Percentiles rank a stretch among this genome's conserved stretches.
Conservation (phyloP, 2,329 filamentous ascomycete species). For the Ceratocystis lukuohia region DNA sequence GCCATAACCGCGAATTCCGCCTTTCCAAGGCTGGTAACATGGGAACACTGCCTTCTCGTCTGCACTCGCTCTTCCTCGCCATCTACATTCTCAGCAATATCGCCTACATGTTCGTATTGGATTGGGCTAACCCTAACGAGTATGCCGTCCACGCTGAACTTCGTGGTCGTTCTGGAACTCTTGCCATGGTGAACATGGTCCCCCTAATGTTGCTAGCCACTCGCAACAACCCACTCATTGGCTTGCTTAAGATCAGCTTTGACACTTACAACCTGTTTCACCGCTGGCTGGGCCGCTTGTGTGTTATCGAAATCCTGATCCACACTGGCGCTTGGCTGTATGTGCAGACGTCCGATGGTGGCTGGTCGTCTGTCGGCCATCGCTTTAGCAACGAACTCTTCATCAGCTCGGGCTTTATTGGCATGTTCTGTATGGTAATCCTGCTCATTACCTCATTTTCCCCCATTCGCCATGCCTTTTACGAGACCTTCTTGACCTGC, state of each 20-base stretch:
- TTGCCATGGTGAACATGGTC: conserved; percentile 64
- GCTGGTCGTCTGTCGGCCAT: conserved; percentile 43
- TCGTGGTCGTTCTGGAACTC: conserved; percentile 55
- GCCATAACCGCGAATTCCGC: conserved; percentile 54
- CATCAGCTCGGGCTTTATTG: conserved; percentile 51
- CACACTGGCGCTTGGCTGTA: conserved; percentile 61
- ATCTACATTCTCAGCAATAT: conserved; percentile 48
- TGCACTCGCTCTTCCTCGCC: conserved; percentile 45
- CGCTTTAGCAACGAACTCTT: conserved; percentile 47
- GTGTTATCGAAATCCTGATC: conserved; percentile 52
- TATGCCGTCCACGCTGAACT: conserved; percentile 49
- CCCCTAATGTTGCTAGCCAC: conserved; percentile 62
- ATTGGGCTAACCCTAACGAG: conserved; percentile 44
- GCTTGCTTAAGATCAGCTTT: conserved; percentile 58
- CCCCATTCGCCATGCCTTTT: conserved; percentile 81
- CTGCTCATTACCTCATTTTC: conserved; percentile 61
- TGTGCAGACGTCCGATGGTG: conserved; percentile 53
- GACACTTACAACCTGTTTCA: conserved; percentile 74
- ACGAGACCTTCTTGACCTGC: conserved; percentile 84
- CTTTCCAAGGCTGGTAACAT: conserved; percentile 46
- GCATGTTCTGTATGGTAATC: conserved; percentile 46
- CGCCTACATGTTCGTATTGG: conserved; percentile 47
- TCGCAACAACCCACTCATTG: conserved; percentile 66
- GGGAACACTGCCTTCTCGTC: conserved; percentile 52
- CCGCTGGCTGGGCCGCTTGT: conserved; percentile 67